Evolutionary conservation across 164 flowering plant species (phyloP), one percentile per base, ranked within the genome.

Genomic region (Berberis thunbergii): DNA sequence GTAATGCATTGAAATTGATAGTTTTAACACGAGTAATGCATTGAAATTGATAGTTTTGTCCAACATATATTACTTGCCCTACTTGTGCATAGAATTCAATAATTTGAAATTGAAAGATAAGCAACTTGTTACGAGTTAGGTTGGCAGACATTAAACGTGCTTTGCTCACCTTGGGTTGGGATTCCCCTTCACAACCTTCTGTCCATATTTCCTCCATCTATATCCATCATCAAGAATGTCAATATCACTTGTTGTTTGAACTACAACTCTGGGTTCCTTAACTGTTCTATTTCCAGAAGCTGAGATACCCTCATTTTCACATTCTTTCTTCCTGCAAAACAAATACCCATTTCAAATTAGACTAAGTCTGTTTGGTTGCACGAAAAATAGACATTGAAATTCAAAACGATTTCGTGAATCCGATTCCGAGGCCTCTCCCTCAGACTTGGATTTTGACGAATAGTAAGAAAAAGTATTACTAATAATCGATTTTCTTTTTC

Each of bases 141-240:
- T 55, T 9, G 40, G 2, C 7, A 55, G 41, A 41, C 57, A 13
- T 13, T 7, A 13, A 39, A 4, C 38, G 5, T 13, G 38, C 26
- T 48, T 5, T 55, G 42, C 69, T 65, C 66, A 84, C 97, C 97
- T 85, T 60, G 97, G 93, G 71, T 91, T 91, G 2, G 93, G 97
- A 65, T 91, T 89, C 52, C 96, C 97, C 69, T 88, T 88, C 2
- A 91, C 97, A 0, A 91, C 94, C 82, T 91, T 91, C 78, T 91
- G 96, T 4, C 97, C 97, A 73, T 91, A 91, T 70, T 91, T 91
- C 57, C 96, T 81, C 96, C 96, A 89, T 59, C 94, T 81, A 64
- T 84, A 89, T 1, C 96, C 96, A 80, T 89, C 96, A 70, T 87
- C 91, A 56, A 89, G 91, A 56, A 89, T 86, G 62, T 89, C 96